Conservation (phyloP, 2,329 filamentous ascomycete species). For the Pochonia chlamydosporia region DNA sequence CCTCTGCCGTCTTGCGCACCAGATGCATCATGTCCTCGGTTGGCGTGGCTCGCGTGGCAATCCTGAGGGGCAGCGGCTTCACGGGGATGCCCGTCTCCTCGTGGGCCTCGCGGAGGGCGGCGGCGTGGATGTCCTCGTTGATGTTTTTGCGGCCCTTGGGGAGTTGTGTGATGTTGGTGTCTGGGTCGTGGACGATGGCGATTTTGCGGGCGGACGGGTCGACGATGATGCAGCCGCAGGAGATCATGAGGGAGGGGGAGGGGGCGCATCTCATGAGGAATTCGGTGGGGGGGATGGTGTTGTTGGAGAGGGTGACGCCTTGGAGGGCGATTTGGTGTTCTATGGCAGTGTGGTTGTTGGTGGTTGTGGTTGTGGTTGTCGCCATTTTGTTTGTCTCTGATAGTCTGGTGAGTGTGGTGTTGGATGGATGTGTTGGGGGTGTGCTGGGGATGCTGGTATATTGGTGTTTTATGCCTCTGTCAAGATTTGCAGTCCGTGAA, state of each 20-base stretch:
- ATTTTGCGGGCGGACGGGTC: conserved; percentile 30
- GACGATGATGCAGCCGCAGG: conserved; percentile 41
- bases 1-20: background rate
- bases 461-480: too few species aligned
- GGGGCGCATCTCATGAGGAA: conserved; percentile 25
- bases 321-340: background rate
- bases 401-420: too few species aligned
- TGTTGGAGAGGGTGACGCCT: background rate
- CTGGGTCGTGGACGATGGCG: conserved; percentile 36
- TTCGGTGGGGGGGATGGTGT: background rate
- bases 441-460: too few species aligned
- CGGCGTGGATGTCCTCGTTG: conserved; percentile 33
- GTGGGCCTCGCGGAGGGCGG: conserved; percentile 40
- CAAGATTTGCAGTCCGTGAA: too few species aligned
- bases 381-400: too few species aligned
- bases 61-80: conserved; percentile 30
- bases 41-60: conserved; percentile 29
- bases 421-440: too few species aligned
- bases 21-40: conserved; percentile 17
- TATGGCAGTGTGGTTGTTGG: background rate
- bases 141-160: conserved; percentile 45
- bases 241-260: conserved; percentile 37
- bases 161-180: conserved; percentile 37
- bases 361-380: background rate
- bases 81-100: conserved; percentile 42